Conservation (phyloP, 768 basidiomycete genomes). For the Cantharellus cinnabarinus region DNA sequence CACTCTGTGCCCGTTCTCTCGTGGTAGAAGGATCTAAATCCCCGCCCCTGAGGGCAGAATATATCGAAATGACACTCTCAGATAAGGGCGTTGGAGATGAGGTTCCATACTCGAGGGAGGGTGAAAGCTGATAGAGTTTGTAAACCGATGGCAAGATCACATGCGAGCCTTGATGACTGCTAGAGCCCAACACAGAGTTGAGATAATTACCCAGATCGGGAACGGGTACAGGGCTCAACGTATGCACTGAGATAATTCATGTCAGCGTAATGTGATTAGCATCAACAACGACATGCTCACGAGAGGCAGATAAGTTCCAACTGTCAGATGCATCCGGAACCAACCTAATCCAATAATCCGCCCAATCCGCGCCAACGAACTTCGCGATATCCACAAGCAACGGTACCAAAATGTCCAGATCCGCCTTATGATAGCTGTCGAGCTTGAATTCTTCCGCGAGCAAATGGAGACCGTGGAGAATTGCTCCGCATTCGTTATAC, state of each 20-base stretch:
- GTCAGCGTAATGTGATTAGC: neutral
- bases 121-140: constrained; percentile 7
- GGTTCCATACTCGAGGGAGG: constrained; percentile 7
- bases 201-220: constrained; percentile 55
- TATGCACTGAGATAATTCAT: constrained; percentile 23
- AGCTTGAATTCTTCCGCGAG: constrained; percentile 33
- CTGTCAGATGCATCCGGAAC: constrained; percentile 37
- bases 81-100: neutral
- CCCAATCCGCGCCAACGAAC: constrained; percentile 64
- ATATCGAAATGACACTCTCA: constrained; percentile 7
- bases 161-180: constrained; percentile 24
- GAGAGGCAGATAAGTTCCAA: neutral
- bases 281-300: neutral
- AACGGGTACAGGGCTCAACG: constrained; percentile 52
- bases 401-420: constrained; percentile 37
- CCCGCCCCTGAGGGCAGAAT: constrained; percentile 5
- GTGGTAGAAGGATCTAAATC: constrained; percentile 6
- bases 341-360: constrained; percentile 78
- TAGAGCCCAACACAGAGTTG: constrained; percentile 29
- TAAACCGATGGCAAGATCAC: constrained; percentile 16
- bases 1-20: constrained; percentile 35
- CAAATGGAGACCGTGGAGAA: constrained; percentile 58
- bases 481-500: constrained; percentile 16
- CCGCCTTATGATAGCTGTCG: constrained; percentile 31
- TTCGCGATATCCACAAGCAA: constrained; percentile 23